Percentiles rank a stretch among this genome's conserved stretches.
phyloP scores from a whole-genome alignment of 2,329 filamentous ascomycete genomes.

The Monosporascus sp. region DNA sequence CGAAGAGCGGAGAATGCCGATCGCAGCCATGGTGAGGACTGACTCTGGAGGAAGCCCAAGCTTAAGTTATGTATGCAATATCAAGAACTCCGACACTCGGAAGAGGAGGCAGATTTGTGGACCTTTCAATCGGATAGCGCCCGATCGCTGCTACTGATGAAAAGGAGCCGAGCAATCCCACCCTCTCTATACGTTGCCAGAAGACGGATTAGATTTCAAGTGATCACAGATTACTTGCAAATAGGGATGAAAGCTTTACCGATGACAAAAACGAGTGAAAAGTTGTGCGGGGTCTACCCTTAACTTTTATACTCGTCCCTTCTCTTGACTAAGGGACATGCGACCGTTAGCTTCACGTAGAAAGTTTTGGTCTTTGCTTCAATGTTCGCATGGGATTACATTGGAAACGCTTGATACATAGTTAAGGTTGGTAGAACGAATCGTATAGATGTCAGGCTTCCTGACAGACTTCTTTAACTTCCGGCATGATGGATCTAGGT shows the following conservation, averaged over 20 bases:
- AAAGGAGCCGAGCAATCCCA: too few relatives aligned
- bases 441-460: too few relatives aligned
- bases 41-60: slow-evolving; percentile 6
- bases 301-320: background rate
- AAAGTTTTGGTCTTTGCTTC: background rate
- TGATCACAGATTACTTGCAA: background rate
- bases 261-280: background rate
- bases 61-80: slow-evolving; percentile 8
- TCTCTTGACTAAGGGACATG: background rate
- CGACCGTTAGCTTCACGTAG: background rate
- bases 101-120: background rate
- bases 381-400: too few relatives aligned
- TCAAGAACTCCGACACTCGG: slow-evolving; percentile 14
- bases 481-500: too few relatives aligned
- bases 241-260: background rate
- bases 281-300: background rate
- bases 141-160: too few relatives aligned
- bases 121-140: too few relatives aligned
- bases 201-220: too few relatives aligned
- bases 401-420: background rate
- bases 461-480: too few relatives aligned
- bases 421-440: background rate
- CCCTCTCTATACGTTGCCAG: too few relatives aligned
- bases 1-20: slow-evolving; percentile 37
- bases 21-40: slow-evolving; percentile 35